Percentiles rank a stretch among this genome's conserved stretches.
These are phyloP conservation scores for Camellia sinensis DNA, from an alignment of 148 eudicot genomes.

Conservation along the genomic window DNA sequence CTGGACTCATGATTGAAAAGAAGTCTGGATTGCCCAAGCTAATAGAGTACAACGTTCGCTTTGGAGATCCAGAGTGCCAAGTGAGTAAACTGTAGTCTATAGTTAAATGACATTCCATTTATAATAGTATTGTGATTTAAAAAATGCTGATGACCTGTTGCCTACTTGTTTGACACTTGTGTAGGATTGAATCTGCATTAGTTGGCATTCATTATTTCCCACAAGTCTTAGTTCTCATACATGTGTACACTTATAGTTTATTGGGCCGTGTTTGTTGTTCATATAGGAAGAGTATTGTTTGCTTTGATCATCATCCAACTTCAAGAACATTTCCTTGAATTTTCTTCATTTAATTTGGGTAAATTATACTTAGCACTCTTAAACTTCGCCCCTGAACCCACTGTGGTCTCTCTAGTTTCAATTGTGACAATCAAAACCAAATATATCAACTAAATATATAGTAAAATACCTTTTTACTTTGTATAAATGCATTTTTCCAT, in stretches of 20 bases:
- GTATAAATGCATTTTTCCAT: neutral
- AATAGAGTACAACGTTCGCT: slow-evolving; percentile 94
- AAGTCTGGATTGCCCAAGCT: slow-evolving; percentile 86
- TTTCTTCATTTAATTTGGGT: neutral
- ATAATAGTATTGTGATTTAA: neutral
- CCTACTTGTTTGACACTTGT: neutral
- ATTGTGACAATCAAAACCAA: too few relatives aligned
- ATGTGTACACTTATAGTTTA: neutral
- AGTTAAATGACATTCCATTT: neutral
- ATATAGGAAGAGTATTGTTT: neutral
- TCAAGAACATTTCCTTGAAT: neutral
- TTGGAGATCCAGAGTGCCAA: slow-evolving; percentile 99
- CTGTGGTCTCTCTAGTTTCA: too few relatives aligned
- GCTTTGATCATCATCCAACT: neutral
- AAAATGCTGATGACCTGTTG: neutral
- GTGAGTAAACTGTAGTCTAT: slow-evolving; percentile 33
- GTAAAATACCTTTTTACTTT: neutral
- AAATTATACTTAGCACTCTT: too few relatives aligned
- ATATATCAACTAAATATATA: too few relatives aligned
- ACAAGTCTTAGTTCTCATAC: neutral
- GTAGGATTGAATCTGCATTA: neutral
- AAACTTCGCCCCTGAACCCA: too few relatives aligned
- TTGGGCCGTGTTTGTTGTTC: neutral
- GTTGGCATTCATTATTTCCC: neutral
- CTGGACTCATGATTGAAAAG: slow-evolving; percentile 96